Evolutionary conservation across 331 rosid genomes (phyloP).

Genomic region (Phaseolus coccineus): DNA sequence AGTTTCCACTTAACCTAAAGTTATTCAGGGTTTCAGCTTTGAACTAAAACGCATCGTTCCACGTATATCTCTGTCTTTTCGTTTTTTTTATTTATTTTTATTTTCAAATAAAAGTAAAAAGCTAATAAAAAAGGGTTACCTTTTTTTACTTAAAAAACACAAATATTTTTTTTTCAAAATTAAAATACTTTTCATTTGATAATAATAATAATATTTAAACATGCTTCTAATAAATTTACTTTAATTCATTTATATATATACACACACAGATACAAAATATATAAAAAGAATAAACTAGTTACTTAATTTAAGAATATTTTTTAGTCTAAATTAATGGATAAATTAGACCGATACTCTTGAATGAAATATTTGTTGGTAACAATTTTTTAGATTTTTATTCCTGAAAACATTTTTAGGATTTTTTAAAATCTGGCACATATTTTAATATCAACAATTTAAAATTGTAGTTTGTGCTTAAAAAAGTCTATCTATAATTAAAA

Average conservation of each 20-base stretch:
- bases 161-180: not conserved
- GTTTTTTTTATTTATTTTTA: not conserved
- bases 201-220: not conserved
- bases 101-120: not conserved
- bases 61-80: not conserved
- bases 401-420: too few species aligned
- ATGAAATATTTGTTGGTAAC: too few species aligned
- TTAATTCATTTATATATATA: not conserved
- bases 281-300: not conserved
- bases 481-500: too few species aligned
- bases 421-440: not conserved
- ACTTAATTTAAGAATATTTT: not conserved
- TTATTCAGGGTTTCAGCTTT: not conserved
- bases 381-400: too few species aligned
- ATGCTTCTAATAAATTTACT: not conserved
- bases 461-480: too few species aligned
- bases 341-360: too few species aligned
- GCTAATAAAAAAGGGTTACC: not conserved
- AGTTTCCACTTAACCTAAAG: not conserved
- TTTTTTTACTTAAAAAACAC: too few species aligned
- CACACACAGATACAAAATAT: too few species aligned
- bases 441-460: not conserved
- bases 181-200: not conserved
- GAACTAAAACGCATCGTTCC: not conserved
- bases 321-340: not conserved